phyloP scores from a whole-genome alignment of 1,284 basidiomycete species.

The Leccinum griseonigrum region DNA sequence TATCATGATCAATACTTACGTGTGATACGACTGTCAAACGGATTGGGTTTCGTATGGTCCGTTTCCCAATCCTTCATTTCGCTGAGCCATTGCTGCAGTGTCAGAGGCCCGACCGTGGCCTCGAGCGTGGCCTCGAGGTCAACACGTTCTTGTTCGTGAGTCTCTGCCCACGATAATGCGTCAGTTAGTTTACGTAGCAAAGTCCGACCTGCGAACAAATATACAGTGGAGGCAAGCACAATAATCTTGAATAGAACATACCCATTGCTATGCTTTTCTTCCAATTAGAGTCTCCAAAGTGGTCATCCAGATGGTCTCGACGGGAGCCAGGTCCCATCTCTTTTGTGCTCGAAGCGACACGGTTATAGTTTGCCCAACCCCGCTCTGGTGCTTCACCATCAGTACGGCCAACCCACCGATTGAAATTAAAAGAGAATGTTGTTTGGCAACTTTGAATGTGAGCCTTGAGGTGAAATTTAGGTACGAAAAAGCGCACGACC shows the following conservation, averaged over 20 bases:
- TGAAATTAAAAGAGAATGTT: neutral
- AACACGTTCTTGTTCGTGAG: neutral
- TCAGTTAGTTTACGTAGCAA: neutral
- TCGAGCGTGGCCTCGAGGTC: neutral
- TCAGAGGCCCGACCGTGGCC: neutral
- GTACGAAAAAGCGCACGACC: neutral
- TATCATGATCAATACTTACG: neutral
- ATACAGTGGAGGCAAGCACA: neutral
- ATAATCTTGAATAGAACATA: neutral
- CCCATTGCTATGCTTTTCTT: neutral
- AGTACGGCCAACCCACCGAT: neutral
- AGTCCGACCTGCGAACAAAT: neutral
- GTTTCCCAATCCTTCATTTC: neutral
- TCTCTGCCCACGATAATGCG: neutral
- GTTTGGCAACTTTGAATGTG: neutral
- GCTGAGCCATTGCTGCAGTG: neutral
- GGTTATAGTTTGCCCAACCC: neutral
- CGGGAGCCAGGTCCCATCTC: neutral
- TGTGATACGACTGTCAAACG: constrained; percentile 2
- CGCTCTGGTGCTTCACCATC: neutral
- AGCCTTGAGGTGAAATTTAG: neutral
- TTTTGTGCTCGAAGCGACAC: neutral
- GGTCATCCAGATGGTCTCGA: neutral
- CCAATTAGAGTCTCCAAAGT: neutral
- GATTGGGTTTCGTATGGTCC: constrained; percentile 1